phyloP scores from a whole-genome alignment of 148 eudicot species.

The Agrostemma githago region DNA sequence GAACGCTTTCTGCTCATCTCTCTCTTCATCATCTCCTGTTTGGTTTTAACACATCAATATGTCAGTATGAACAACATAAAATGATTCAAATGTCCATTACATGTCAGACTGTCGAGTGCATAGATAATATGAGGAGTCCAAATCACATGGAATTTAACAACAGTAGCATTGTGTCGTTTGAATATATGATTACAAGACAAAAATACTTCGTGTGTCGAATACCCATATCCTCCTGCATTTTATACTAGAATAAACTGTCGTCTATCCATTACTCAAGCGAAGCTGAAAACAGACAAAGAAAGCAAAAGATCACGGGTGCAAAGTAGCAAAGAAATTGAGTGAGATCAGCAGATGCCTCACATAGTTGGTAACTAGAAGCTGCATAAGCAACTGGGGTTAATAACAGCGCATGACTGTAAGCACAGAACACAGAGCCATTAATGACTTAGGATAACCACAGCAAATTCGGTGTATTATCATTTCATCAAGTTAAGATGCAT shows the following conservation, averaged over 20 bases:
- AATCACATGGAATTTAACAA: not conserved
- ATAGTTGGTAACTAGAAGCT: not conserved
- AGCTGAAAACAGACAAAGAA: not conserved
- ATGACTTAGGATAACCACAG: not conserved
- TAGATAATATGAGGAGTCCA: not conserved
- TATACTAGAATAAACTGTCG: not conserved
- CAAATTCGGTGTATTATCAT: not conserved
- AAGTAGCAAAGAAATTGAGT: not conserved
- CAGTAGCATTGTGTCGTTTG: not conserved
- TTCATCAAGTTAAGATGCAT: not conserved
- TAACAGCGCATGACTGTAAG: not conserved
- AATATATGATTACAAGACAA: not conserved
- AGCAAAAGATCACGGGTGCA: not conserved
- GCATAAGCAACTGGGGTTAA: not conserved
- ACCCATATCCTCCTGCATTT: not conserved
- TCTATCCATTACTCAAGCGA: not conserved
- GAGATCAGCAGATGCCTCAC: not conserved
- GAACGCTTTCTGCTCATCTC: constrained; percentile 31
- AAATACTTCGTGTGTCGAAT: not conserved
- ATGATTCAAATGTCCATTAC: not conserved
- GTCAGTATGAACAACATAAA: constrained; percentile 1
- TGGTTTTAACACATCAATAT: constrained; percentile 6
- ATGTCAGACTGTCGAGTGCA: not conserved
- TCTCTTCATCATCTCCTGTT: constrained; percentile 39
- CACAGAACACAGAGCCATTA: not conserved